phyloP scores from a whole-genome alignment of 1,284 basidiomycete species.

The Amylostereum areolatum region DNA sequence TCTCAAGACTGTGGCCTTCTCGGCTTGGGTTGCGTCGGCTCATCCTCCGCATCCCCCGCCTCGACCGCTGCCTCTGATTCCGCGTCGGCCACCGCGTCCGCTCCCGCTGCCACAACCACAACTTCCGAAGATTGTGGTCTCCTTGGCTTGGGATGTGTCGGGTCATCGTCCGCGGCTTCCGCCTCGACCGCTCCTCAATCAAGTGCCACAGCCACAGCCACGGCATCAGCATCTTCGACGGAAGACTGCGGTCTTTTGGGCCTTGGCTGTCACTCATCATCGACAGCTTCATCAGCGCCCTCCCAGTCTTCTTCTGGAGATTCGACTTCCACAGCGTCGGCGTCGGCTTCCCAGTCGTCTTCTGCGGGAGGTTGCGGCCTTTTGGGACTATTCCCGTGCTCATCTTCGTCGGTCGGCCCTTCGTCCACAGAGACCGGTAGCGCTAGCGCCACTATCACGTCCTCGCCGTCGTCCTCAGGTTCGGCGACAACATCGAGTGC shows the following conservation, averaged over 20 bases:
- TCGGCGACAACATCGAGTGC: constrained; percentile 6
- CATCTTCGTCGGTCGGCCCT: too few species aligned
- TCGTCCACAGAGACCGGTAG: too few species aligned
- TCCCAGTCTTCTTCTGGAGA: too few species aligned
- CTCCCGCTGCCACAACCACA: constrained; percentile 2
- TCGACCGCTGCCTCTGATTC: constrained; percentile 2
- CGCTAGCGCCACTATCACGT: background rate
- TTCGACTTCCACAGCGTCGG: background rate
- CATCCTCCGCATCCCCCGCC: background rate
- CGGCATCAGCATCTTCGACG: constrained; percentile 4
- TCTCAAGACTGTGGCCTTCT: background rate
- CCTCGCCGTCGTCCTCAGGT: background rate
- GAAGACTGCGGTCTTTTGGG: constrained; percentile 14
- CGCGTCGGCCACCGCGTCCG: constrained; percentile 4
- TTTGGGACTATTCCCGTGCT: too few species aligned
- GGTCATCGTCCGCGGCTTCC: background rate
- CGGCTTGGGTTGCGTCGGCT: too few species aligned
- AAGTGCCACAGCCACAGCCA: constrained; percentile 9
- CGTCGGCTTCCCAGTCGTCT: too few species aligned
- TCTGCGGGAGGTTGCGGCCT: too few species aligned
- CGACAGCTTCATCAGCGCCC: background rate
- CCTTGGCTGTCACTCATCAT: constrained; percentile 5
- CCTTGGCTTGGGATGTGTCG: too few species aligned
- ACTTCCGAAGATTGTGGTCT: background rate
- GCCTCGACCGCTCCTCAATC: constrained; percentile 1